Evolutionary conservation across 352 stramenopile species (phyloP), one percentile per base, ranked within the genome.

Genomic region (Pythium chondricola): DNA sequence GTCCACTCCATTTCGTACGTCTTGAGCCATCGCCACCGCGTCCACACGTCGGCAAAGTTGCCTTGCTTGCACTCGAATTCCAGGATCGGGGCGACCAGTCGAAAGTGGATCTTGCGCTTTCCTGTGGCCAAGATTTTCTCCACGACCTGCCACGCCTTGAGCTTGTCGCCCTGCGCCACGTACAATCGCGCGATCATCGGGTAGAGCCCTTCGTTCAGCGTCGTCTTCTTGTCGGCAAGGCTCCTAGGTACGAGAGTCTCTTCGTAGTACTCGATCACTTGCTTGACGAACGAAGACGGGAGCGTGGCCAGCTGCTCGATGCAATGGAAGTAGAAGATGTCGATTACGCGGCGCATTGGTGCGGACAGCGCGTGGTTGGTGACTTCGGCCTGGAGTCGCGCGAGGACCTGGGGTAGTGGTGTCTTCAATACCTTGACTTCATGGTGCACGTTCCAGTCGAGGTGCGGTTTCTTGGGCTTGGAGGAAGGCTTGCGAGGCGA

Each of bases 271-370:
- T n/a, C 41, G 37, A 88, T 51, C 26, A 85, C 56, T 48, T 69
- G 26, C 2, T 11, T 8, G 1, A 55, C 53, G 24, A 83, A 72
- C 0, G 29, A 24, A 1, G 65, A 32, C 26, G 56, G 17, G 25
- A 88, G 58, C 11, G 36, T 36, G 21, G 67, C 44, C n/a, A 65
- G 59, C 25, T 70, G 58, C 43, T 83, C 65, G n/a, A 67, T 71
- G 38, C 78, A 90, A 43, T 86, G 62, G 46, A 84, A 86, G 65
- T 83, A 90, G 50, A 90, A 87, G 50, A 65, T 63, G 58, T 90
- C 75, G 18, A 90, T 66, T 2, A 73, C 74, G 43, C 83, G 63
- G 14, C 73, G 69, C 22, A 67, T 51, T 8, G 47, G 53, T 3
- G 43, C 48, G 14, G 51, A 37, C n/a, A 78, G 48, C 13, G 64